phyloP scores from a whole-genome alignment of 345 rosid species.

The Syzygium aqueum region DNA sequence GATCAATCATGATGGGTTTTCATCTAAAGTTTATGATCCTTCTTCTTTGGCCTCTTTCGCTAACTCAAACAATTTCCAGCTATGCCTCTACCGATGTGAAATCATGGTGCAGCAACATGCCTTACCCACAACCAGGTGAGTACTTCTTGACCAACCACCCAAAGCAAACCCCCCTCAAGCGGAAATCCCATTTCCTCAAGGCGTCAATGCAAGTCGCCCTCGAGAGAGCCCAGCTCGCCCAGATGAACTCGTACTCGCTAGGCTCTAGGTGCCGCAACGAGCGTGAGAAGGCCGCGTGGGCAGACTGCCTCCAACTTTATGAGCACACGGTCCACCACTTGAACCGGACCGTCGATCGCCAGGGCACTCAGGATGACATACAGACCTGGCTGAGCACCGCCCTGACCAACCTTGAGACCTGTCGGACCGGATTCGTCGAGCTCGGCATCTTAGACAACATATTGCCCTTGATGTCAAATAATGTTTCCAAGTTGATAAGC shows the following conservation, averaged over 20 bases:
- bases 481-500: slow-evolving; percentile 57
- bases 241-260: slow-evolving; percentile 27
- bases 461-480: slow-evolving; percentile 62
- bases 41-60: slow-evolving; percentile 13
- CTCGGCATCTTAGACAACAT: slow-evolving; percentile 45
- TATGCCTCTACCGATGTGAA: slow-evolving; percentile 18
- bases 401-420: slow-evolving; percentile 76
- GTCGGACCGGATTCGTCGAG: slow-evolving; percentile 57
- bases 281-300: slow-evolving; percentile 68
- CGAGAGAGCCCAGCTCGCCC: slow-evolving; percentile 42
- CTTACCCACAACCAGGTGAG: slow-evolving; percentile 25
- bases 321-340: slow-evolving; percentile 36
- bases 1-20: slow-evolving; percentile 21
- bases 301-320: slow-evolving; percentile 67
- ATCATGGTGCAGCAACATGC: slow-evolving; percentile 28
- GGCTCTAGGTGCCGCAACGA: slow-evolving; percentile 47
- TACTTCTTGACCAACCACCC: slow-evolving; percentile 15
- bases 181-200: slow-evolving; percentile 19
- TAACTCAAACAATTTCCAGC: slow-evolving; percentile 14
- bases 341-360: slow-evolving; percentile 42
- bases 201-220: slow-evolving; percentile 18
- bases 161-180: not conserved
- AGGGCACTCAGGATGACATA: slow-evolving; percentile 46
- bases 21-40: slow-evolving; percentile 13
- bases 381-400: slow-evolving; percentile 97